Conservation (phyloP, 305 asterid species). For the Plantago coronopus region DNA sequence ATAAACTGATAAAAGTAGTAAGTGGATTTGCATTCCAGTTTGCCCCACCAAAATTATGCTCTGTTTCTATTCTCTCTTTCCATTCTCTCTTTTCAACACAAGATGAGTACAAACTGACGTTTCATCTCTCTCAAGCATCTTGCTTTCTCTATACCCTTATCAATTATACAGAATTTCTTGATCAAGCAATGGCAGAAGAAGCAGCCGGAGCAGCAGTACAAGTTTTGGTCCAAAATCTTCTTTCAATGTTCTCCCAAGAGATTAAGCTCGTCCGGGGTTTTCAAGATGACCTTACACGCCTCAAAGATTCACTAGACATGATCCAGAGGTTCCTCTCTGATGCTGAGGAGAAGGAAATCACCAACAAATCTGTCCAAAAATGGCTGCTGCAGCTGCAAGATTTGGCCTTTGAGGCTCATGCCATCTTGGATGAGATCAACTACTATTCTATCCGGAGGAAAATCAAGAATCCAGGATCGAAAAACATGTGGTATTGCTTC, state of each 20-base stretch:
- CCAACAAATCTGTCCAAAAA: no score
- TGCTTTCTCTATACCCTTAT: neutral
- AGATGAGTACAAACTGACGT: no score
- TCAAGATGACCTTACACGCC: neutral
- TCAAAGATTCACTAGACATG: neutral
- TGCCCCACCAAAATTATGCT: neutral
- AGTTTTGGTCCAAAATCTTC: neutral
- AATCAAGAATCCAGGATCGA: no score
- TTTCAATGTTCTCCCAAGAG: neutral
- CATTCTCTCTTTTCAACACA: no score
- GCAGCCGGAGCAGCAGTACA: neutral
- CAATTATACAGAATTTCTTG: neutral
- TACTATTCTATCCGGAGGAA: no score
- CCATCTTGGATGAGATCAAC: no score
- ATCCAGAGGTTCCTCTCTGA: neutral
- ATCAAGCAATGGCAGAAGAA: neutral
- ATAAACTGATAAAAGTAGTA: neutral
- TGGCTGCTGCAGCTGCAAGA: no score
- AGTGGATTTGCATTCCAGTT: neutral
- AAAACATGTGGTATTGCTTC: no score
- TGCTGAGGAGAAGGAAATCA: neutral
- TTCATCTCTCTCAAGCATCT: neutral
- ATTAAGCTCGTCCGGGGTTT: slow-evolving; percentile 5
- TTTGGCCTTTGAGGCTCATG: no score
- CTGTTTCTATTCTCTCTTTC: neutral